Percentiles rank a stretch among this genome's conserved stretches.
These are phyloP conservation scores for Caryopteris hybrid DNA, from an alignment of 305 asterid species.

Conservation along the genomic window DNA sequence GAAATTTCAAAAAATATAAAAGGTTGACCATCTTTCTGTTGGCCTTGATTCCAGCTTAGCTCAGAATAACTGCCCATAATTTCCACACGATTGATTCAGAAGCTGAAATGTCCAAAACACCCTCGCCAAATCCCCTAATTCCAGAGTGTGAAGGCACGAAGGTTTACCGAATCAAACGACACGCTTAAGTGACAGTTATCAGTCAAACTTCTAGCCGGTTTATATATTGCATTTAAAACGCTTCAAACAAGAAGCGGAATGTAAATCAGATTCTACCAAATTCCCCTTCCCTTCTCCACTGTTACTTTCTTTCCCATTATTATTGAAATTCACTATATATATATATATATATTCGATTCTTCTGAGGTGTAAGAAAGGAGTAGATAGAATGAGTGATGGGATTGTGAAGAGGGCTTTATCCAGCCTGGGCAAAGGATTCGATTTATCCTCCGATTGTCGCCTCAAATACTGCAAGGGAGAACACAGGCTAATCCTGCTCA, in stretches of 20 bases:
- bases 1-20: background rate
- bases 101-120: background rate
- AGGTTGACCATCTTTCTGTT: background rate
- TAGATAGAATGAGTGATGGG: constrained; percentile 20
- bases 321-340: background rate
- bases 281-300: no score
- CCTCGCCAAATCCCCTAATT: no score
- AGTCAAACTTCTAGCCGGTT: constrained; percentile 4
- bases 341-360: background rate
- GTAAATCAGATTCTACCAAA: background rate
- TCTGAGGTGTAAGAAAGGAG: background rate
- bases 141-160: constrained; percentile 21
- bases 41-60: background rate
- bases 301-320: background rate
- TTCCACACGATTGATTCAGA: background rate
- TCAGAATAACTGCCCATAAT: background rate
- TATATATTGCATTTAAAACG: background rate
- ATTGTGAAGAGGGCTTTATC: constrained; percentile 54
- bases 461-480: constrained; percentile 84
- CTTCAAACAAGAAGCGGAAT: constrained; percentile 7
- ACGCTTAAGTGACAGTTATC: background rate
- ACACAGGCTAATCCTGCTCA: constrained; percentile 47
- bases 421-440: constrained; percentile 87
- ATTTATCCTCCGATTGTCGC: constrained; percentile 65
- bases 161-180: constrained; percentile 23